Conservation (phyloP, 1,284 basidiomycete species). For the Heterobasidion annosum region DNA sequence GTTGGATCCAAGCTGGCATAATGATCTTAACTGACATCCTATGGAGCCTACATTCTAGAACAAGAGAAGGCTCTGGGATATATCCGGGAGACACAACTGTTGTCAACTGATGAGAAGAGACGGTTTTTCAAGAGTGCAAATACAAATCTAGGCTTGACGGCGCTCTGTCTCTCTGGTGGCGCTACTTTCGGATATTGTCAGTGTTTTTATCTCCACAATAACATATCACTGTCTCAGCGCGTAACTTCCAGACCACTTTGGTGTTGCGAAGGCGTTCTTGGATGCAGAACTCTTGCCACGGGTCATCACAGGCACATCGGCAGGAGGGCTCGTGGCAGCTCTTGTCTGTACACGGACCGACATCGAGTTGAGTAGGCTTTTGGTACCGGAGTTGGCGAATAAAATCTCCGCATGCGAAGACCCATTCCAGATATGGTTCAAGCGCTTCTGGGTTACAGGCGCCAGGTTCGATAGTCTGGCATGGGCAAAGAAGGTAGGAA, state of each 20-base stretch:
- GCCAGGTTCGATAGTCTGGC: conserved; percentile 87
- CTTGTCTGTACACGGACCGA: conserved; percentile 85
- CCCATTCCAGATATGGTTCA: conserved; percentile 68
- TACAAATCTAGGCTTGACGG: conserved; percentile 85
- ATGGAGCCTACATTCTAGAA: conserved; percentile 71
- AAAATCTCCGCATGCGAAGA: conserved; percentile 92
- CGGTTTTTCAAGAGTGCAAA: conserved; percentile 87
- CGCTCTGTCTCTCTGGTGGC: conserved; percentile 90
- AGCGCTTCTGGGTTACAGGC: conserved; percentile 79
- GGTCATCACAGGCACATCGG: conserved; percentile 88
- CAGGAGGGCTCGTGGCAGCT: conserved; percentile 87
- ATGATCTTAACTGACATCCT: conserved; percentile 1
- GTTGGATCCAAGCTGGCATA: conserved; percentile 8
- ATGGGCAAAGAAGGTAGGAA: conserved; percentile 83
- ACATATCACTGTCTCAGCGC: not conserved
- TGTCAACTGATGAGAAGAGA: conserved; percentile 85
- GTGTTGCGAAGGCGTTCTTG: conserved; percentile 87
- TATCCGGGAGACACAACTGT: conserved; percentile 62
- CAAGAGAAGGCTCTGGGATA: conserved; percentile 67
- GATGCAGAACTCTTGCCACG: conserved; percentile 84
- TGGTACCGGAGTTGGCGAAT: conserved; percentile 79
- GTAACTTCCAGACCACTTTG: conserved; percentile 63
- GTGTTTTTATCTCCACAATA: conserved; percentile 14
- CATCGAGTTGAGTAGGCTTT: conserved; percentile 71
- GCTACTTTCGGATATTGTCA: conserved; percentile 90